Conservation (phyloP, 257 asterid species). For the Agastache rugosa region DNA sequence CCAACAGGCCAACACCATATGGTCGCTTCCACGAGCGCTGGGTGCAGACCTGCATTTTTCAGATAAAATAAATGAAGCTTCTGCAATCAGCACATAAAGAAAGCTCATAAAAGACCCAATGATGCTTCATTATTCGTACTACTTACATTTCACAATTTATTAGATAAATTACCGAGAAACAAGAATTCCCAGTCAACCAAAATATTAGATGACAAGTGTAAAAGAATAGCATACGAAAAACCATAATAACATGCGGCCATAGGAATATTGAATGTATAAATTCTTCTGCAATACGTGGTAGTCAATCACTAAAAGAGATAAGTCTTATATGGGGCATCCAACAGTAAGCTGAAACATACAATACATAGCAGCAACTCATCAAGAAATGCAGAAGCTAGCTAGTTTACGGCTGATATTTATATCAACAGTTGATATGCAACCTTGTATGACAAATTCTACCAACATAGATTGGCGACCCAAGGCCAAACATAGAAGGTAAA, state of each 20-base stretch:
- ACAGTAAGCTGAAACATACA: not conserved
- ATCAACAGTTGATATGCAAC: constrained; percentile 3
- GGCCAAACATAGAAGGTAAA: not conserved
- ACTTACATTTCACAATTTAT: not conserved
- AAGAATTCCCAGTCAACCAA: not conserved
- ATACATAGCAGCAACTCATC: constrained; percentile 12
- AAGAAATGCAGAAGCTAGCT: not conserved
- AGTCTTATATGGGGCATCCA: not conserved
- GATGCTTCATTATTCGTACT: not conserved
- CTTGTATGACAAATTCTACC: constrained; percentile 2
- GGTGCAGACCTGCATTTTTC: constrained; percentile 77
- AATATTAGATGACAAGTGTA: not conserved
- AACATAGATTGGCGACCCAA: not conserved
- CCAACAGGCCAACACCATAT: constrained; percentile 91
- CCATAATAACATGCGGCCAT: not conserved
- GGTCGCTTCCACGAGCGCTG: constrained; percentile 99
- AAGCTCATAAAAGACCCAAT: too few species aligned
- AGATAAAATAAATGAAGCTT: not conserved
- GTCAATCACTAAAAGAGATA: constrained; percentile 6
- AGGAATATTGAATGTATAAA: constrained; percentile 1
- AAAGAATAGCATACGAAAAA: not conserved
- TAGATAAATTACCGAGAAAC: not conserved
- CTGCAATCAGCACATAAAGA: constrained; percentile 12
- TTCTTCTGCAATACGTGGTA: not conserved
- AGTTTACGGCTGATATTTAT: not conserved